Base-by-base conservation (phyloP, 2,329 filamentous ascomycete genomes). In the Kalmusia sp. region DNA sequence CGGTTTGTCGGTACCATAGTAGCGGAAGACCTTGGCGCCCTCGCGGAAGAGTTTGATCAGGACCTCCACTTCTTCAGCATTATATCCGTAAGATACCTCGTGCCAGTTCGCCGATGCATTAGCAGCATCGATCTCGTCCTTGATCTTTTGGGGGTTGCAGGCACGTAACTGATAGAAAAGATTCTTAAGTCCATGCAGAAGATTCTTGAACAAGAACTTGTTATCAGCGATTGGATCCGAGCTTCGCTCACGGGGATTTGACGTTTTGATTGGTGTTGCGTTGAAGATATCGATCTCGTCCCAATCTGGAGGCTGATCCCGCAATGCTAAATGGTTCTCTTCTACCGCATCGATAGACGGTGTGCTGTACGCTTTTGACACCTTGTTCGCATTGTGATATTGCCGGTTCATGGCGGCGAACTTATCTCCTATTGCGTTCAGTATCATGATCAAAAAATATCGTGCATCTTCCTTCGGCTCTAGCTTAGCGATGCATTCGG, bases 331-430 rank as follows among this genome's bases (percentile, higher is more conserved):
- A 64, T 93, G 96, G 40, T 90, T 89, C 61, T 98, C 95, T 0
- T 84, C 79, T 0, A 81, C 82, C 2, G 86, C 83, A 58, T 90
- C 86, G 28, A 80, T 77, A 0, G 79, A 76, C 52, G 91, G 88
- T 59, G 89, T 85, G 12, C 83, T 84, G 67, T 90, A 91, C 41
- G 87, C 83, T 67, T 89, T 90, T 11, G 92, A 96, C 4, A 96
- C 82, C 77, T 98, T 99, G 39, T 96, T 90, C 14, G 95, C 92
- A 73, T 99, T 99, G 31, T 88, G 85, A 70, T 96, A 98, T 73
- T 98, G 92, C 51, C 91, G 85, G 70, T 99, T 99, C 95, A 99
- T 99, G 2, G 92, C 88, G 1, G 93, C 93, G 70, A 99, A 98
- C 71, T 99, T 99, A 70, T 99, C 95, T 43, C 91, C 95, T 63